phyloP scores from a whole-genome alignment of 305 asterid genomes.

The Galium porrigens region DNA sequence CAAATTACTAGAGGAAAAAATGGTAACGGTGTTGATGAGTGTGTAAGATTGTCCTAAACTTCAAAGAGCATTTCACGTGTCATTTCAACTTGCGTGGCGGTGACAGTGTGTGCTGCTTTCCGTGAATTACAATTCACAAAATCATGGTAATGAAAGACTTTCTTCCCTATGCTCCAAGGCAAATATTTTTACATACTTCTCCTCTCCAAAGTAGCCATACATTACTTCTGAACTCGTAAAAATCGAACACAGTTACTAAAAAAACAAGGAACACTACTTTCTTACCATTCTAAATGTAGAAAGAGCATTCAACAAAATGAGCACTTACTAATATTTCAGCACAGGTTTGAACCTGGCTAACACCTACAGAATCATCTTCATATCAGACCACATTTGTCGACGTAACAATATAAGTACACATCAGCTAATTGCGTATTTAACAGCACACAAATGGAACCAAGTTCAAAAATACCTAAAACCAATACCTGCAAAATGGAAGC shows the following conservation, averaged over 20 bases:
- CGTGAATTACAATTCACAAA: not conserved
- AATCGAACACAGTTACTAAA: no score
- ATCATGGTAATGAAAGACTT: not conserved
- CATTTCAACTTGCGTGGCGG: not conserved
- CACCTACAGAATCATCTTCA: conserved; percentile 8
- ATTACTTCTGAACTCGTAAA: no score
- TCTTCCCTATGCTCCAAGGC: not conserved
- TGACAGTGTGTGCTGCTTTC: not conserved
- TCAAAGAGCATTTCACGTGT: not conserved
- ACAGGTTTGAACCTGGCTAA: not conserved
- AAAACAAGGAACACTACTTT: not conserved
- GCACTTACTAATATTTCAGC: not conserved
- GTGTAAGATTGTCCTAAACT: not conserved
- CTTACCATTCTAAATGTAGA: not conserved
- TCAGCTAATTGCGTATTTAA: conserved; percentile 17
- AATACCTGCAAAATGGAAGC: conserved; percentile 26
- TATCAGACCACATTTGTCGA: conserved; percentile 2
- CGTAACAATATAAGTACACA: conserved; percentile 10
- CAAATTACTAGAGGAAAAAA: no score
- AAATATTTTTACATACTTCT: no score
- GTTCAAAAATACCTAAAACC: conserved; percentile 19
- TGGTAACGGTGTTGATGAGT: no score
- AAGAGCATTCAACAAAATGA: not conserved
- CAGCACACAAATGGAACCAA: conserved; percentile 21
- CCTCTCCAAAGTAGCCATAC: no score